A percentile compares a stretch with the other conserved stretches of the same genome.
phyloP scores from a whole-genome alignment of 1,139 yeast species.

The Suhomyces wounanorum region DNA sequence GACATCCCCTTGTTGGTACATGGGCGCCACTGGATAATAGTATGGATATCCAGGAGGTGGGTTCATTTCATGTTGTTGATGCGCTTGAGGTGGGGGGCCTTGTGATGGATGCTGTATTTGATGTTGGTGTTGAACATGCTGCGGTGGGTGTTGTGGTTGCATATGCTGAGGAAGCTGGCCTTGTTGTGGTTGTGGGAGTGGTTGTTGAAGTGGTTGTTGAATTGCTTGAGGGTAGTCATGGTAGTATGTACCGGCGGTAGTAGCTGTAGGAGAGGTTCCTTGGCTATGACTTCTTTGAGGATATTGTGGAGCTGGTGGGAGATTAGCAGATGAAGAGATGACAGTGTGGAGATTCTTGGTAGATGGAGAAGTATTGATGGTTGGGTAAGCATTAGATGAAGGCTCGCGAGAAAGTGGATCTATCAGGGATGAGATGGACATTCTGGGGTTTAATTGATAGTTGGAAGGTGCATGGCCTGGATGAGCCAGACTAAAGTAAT shows the following conservation, averaged over 20 bases:
- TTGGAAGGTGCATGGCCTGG: conserved; percentile 9
- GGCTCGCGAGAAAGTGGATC: conserved; percentile 13
- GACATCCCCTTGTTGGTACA: conserved; percentile 9
- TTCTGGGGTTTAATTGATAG: conserved; percentile 13
- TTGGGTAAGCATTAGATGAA: conserved; percentile 4
- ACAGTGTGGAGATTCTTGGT: background rate
- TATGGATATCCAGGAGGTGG: conserved; percentile 8
- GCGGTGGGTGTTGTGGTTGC: background rate
- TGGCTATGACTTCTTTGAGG: conserved; percentile 10
- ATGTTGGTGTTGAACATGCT: conserved; percentile 1
- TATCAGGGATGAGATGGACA: conserved; percentile 10
- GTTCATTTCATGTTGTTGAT: conserved; percentile 2
- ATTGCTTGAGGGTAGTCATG: conserved; percentile 2
- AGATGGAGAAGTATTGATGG: conserved; percentile 6
- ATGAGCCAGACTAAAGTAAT: conserved; percentile 9
- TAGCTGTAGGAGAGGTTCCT: conserved; percentile 8
- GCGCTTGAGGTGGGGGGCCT: conserved; percentile 11
- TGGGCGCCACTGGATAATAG: conserved; percentile 12
- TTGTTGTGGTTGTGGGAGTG: background rate
- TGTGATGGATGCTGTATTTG: conserved; percentile 12
- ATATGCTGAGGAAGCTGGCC: background rate
- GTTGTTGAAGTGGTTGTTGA: background rate
- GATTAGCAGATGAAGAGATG: conserved; percentile 2
- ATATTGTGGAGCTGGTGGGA: conserved; percentile 10
- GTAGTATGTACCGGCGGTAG: conserved; percentile 3